These are phyloP conservation scores for Fagopyrum tataricum DNA, from an alignment of 148 eudicot genomes.

Conservation along the genomic window DNA sequence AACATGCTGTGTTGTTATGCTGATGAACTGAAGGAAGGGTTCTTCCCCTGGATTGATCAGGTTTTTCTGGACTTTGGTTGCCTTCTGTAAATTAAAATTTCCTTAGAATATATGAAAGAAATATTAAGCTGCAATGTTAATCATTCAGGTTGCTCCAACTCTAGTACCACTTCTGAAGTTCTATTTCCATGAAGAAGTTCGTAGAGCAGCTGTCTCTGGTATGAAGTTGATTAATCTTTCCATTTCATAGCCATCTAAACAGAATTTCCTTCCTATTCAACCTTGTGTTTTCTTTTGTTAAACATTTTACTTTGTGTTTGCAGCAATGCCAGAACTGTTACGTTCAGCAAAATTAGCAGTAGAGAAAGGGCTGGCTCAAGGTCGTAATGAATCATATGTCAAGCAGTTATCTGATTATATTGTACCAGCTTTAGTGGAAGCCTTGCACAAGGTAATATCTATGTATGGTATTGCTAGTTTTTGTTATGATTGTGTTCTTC, in stretches of 20 bases:
- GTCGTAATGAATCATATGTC: constrained; percentile 77
- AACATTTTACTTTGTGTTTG: constrained; percentile 12
- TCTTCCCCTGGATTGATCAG: constrained; percentile 99
- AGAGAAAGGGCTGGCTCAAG: constrained; percentile 91
- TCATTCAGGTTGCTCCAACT: constrained; percentile 74
- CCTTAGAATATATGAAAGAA: not conserved
- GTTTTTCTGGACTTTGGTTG: constrained; percentile 21
- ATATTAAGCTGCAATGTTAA: not conserved
- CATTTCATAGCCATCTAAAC: not conserved
- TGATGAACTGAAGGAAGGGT: constrained; percentile 96
- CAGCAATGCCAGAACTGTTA: constrained; percentile 96
- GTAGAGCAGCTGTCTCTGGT: constrained; percentile 98
- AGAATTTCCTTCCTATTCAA: not conserved
- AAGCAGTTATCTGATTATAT: constrained; percentile 92
- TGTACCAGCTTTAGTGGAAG: constrained; percentile 88
- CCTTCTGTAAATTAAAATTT: not conserved
- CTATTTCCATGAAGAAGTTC: constrained; percentile 96
- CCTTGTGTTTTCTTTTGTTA: constrained; percentile 4
- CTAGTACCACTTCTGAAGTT: constrained; percentile 91
- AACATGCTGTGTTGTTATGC: constrained; percentile 98
- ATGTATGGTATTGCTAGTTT: not conserved
- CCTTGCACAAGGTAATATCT: constrained; percentile 71
- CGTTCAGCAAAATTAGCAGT: constrained; percentile 90
- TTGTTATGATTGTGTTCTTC: not conserved
- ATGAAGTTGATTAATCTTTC: constrained; percentile 9